Evolutionary conservation across 768 basidiomycete genomes (phyloP), one percentile per base, ranked within the genome.

Genomic region (Boletus rubescentipes): DNA sequence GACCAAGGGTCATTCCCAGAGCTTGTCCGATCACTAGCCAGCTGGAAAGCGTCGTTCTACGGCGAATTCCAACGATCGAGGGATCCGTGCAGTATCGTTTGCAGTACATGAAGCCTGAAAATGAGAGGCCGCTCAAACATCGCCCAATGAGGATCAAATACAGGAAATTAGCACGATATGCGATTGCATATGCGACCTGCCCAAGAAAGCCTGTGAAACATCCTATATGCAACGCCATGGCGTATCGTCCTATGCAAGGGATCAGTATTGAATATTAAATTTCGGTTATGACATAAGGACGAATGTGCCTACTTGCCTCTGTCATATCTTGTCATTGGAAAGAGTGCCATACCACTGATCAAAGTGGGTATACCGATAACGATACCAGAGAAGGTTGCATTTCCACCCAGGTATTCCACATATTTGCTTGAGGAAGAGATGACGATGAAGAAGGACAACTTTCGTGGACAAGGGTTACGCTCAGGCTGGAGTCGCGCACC

Each of bases 141-240:
- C 87, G 83, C 6, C 84, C 85, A 32, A 87, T 75, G 57, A 89
- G 80, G 59, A 87, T 86, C 57, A 88, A 74, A 65, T 88, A 87
- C 11, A 88, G 78, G 64, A 75, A 83, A 62, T 81, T 73, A 30
- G 79, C 74, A 16, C 64, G 72, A 64, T 86, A 88, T 0, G 87
- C 87, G 31, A 81, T 66, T 14, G 78, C 84, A 61, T 87, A 86
- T 4, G 84, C 69, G 53, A 86, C 66, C 57, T 83, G 79, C 0
- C 85, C 86, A 18, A 83, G 42, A 46, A 86, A 67, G 23, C 79
- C 75, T 2, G 80, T 62, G 4, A 68, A 73, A 55, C 84, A 89
- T 40, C 77, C 74, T 35, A 88, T 60, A 41, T 80, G 77, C 18
- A 88, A 72, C 14, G 86, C 80, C 5, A 71, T 56, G 18, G 69